These are phyloP conservation scores for Aspergillus ellipticus DNA, from an alignment of 495 filamentous ascomycete genomes.

Conservation along the genomic window DNA sequence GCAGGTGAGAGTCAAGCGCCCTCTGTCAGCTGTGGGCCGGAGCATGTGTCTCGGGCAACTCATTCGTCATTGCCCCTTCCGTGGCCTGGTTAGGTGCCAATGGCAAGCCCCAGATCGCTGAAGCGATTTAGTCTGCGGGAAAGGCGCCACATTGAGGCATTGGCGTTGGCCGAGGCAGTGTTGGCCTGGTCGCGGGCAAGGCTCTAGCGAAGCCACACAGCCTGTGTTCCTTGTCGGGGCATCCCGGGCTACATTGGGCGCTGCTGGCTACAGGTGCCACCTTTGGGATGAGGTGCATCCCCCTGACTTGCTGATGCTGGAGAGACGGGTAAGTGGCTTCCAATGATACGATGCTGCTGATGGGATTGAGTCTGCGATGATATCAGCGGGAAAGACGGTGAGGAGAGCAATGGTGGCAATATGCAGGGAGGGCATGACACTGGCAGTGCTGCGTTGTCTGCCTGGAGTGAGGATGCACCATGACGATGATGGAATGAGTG, in stretches of 20 bases:
- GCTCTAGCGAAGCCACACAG: constrained; percentile 10
- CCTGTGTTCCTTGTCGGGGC: background rate
- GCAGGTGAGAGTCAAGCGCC: constrained; percentile 6
- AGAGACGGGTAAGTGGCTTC: constrained; percentile 1
- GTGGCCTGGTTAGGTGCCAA: background rate
- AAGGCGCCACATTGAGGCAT: constrained; percentile 2
- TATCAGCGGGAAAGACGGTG: constrained; percentile 5
- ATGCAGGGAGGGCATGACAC: background rate
- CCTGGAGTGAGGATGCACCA: background rate
- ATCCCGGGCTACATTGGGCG: constrained; percentile 14
- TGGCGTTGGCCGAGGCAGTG: background rate
- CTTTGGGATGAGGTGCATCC: constrained; percentile 4
- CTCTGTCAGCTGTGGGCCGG: background rate
- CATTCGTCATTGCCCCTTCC: background rate
- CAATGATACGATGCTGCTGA: background rate
- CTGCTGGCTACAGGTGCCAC: constrained; percentile 5
- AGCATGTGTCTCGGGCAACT: background rate
- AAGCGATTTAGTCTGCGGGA: background rate
- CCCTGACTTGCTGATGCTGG: constrained; percentile 6
- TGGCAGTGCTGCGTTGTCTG: constrained; percentile 3
- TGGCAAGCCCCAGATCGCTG: background rate
- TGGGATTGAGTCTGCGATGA: constrained; percentile 1
- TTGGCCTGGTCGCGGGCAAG: constrained; percentile 2
- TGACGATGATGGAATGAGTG: constrained; percentile 4
- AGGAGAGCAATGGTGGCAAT: constrained; percentile 2